Base-by-base conservation (phyloP, 2,329 filamentous ascomycete species). In the Fusarium burgessii region DNA sequence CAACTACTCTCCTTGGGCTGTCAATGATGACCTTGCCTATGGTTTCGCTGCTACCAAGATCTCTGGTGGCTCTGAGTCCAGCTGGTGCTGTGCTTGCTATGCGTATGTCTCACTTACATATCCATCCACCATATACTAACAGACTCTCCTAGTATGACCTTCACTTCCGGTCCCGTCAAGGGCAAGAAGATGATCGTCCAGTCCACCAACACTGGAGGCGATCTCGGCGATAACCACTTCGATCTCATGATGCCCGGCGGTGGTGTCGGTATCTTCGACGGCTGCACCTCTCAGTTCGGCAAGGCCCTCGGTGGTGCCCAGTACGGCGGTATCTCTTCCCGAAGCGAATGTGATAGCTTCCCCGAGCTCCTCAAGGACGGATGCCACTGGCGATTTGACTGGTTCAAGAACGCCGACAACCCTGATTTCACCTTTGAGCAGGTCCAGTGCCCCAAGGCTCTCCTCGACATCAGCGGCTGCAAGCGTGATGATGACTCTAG, bases 41-140 rank as follows among this genome's bases (percentile, higher is more conserved):
- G 90, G 90, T 17, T 92, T 89, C 74, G 89, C 90, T 3, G 90
- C 90, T 15, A 89, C 88, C 12, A 84, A 82, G 52, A 83, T 92
- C 69, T 76, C 78, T 4, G 88, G 88, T 25, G 84, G 85, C 42
- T 85, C 82, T 5, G 90, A 92, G 78, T 80, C 82, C 2, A 83
- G 80, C n/a, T 91, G 89, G 87, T 92, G 90, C 81, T 92, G 90
- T 77, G 86, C 85, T 52, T 91, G 89, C 79, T 91, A 90, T 75
- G 83, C 87, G 80, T 83, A 51, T 75, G 80, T 74, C 20, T 42
- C 17, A 7, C 6, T 17, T 7, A 7, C 5, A 9, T 2, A 3
- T 25, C 17, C 4, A 13, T 25, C 20, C 15, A 12, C 6, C 7
- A 13, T 3, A 32, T 41, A 56, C 70, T 70, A 20, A 70, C 56